Percentiles rank a stretch among this genome's conserved stretches.
Conservation (phyloP, 495 filamentous ascomycete genomes). For the Thozetella sp. region DNA sequence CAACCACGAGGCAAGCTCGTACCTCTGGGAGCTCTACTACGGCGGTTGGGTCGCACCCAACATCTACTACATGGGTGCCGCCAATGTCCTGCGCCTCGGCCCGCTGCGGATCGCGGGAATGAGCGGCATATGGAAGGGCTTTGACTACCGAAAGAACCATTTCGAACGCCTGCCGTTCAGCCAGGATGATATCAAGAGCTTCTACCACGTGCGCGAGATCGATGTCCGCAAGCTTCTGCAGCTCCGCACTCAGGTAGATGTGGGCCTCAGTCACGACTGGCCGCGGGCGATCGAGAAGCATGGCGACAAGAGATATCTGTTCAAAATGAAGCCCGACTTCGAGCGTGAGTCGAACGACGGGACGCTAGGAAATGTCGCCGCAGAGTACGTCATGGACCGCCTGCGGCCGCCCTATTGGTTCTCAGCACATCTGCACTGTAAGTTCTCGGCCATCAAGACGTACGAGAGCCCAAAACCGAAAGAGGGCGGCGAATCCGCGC, state of each 20-base stretch:
- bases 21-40: slow-evolving; percentile 90
- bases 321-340: slow-evolving; percentile 71
- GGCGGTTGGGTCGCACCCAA: slow-evolving; percentile 97
- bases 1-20: slow-evolving; percentile 89
- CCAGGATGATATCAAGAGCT: slow-evolving; percentile 66
- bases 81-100: slow-evolving; percentile 82
- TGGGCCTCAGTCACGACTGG: slow-evolving; percentile 96
- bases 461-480: slow-evolving; percentile 47
- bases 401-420: slow-evolving; percentile 89
- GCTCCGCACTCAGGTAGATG: slow-evolving; percentile 77
- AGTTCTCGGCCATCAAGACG: slow-evolving; percentile 72
- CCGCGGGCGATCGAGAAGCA: slow-evolving; percentile 75
- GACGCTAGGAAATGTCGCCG: slow-evolving; percentile 75
- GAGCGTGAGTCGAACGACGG: slow-evolving; percentile 71
- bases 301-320: slow-evolving; percentile 67
- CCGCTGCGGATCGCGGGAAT: slow-evolving; percentile 86
- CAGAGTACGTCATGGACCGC: slow-evolving; percentile 74
- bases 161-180: slow-evolving; percentile 87
- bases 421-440: slow-evolving; percentile 88
- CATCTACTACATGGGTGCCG: slow-evolving; percentile 94
- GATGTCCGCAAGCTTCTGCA: slow-evolving; percentile 91
- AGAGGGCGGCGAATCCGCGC: not conserved
- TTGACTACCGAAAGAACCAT: slow-evolving; percentile 80
- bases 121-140: slow-evolving; percentile 90
- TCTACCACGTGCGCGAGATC: slow-evolving; percentile 90